Percentiles rank a stretch among this genome's conserved stretches.
These are phyloP conservation scores for Papilionanthe hybrid DNA, from an alignment of 116 monocot species.

Conservation along the genomic window DNA sequence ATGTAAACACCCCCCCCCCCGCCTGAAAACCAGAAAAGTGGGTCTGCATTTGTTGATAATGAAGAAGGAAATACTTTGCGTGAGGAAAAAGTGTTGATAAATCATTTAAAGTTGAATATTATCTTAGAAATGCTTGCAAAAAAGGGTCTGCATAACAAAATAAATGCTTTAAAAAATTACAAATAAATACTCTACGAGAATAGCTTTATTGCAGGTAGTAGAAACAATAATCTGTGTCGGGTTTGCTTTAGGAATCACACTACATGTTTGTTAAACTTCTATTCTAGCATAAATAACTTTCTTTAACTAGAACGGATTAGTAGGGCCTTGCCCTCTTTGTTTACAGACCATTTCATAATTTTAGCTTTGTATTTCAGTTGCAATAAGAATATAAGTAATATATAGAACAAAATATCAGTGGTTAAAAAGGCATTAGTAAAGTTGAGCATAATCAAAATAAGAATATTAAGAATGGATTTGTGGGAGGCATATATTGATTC, in stretches of 20 bases:
- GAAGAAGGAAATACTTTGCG: not conserved
- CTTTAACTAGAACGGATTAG: not conserved
- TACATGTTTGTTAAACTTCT: not conserved
- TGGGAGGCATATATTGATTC: too few species aligned
- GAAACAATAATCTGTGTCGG: not conserved
- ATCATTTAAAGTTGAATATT: not conserved
- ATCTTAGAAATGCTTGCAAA: not conserved
- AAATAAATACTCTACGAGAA: not conserved
- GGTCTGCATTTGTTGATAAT: not conserved
- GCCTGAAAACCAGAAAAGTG: too few species aligned
- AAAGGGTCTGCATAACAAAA: not conserved
- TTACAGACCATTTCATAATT: not conserved
- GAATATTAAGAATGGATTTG: not conserved
- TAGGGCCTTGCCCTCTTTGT: not conserved
- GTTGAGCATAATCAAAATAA: not conserved
- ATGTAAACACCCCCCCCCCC: too few species aligned
- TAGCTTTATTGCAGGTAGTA: not conserved
- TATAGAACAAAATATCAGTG: not conserved
- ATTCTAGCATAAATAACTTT: not conserved
- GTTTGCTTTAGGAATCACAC: not conserved
- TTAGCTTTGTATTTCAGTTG: not conserved
- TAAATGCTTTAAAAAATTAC: not conserved
- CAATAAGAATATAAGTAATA: not conserved
- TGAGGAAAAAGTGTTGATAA: not conserved
- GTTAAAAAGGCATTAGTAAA: not conserved